These are phyloP conservation scores for Nothophoma quercina DNA, from an alignment of 2,329 filamentous ascomycete species.

Conservation along the genomic window DNA sequence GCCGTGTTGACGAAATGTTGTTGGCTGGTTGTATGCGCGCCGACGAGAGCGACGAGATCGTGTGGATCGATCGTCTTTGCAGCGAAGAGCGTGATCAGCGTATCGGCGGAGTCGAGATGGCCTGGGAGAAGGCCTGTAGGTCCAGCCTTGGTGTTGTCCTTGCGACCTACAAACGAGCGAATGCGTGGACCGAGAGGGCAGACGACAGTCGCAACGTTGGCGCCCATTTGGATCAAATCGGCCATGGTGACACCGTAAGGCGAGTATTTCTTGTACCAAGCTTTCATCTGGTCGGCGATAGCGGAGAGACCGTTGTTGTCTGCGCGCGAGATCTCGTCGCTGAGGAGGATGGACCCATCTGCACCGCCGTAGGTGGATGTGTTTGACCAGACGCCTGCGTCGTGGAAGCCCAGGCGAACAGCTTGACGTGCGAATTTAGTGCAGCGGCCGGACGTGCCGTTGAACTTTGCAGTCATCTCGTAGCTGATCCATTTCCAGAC, in stretches of 20 bases:
- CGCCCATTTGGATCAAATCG: slow-evolving; percentile 45
- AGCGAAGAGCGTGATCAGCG: slow-evolving; percentile 40
- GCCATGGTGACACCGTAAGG: slow-evolving; percentile 41
- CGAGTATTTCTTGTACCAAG: slow-evolving; percentile 12
- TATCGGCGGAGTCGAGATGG: slow-evolving; percentile 31
- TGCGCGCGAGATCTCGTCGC: slow-evolving; percentile 22
- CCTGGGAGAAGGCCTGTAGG: slow-evolving; percentile 37
- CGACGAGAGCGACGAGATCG: slow-evolving; percentile 41
- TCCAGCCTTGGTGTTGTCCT: slow-evolving; percentile 32
- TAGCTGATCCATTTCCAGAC: slow-evolving; percentile 30
- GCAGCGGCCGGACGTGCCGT: slow-evolving; percentile 32
- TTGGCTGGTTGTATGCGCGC: slow-evolving; percentile 43
- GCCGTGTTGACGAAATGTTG: slow-evolving; percentile 37
- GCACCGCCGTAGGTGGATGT: slow-evolving; percentile 32
- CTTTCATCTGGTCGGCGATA: slow-evolving; percentile 19
- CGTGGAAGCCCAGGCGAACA: slow-evolving; percentile 38
- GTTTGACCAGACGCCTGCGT: slow-evolving; percentile 34
- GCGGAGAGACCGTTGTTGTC: slow-evolving; percentile 35
- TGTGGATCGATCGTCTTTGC: slow-evolving; percentile 44
- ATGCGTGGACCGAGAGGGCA: slow-evolving; percentile 45
- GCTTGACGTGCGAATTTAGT: slow-evolving; percentile 32
- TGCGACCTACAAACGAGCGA: slow-evolving; percentile 41
- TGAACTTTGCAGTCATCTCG: slow-evolving; percentile 25
- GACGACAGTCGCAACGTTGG: slow-evolving; percentile 39
- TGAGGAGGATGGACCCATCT: slow-evolving; percentile 34